A percentile compares a stretch with the other conserved stretches of the same genome.
Conservation (phyloP, 306 rosid species). For the Geum urbanum region DNA sequence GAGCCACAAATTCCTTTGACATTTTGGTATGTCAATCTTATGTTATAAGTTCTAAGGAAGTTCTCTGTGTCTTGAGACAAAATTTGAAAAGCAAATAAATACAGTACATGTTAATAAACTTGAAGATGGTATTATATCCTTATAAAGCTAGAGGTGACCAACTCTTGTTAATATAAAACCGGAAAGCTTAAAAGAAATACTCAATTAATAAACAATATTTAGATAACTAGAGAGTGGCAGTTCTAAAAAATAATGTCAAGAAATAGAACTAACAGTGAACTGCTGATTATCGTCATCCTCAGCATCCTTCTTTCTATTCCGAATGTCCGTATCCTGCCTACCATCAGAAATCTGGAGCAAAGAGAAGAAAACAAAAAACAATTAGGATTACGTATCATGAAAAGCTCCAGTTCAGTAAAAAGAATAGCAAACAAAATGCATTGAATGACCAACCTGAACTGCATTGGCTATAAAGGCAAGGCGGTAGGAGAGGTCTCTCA, state of each 20-base stretch:
- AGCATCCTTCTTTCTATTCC: slow-evolving; percentile 75
- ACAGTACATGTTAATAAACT: background rate
- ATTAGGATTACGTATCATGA: slow-evolving; percentile 20
- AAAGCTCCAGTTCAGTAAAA: slow-evolving; percentile 3
- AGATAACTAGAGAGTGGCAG: slow-evolving; percentile 16
- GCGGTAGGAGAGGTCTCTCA: slow-evolving; percentile 91
- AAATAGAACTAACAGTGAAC: slow-evolving; percentile 62
- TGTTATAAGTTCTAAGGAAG: no score
- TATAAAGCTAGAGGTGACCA: background rate
- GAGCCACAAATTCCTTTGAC: background rate
- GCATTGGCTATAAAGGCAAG: slow-evolving; percentile 97
- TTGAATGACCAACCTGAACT: slow-evolving; percentile 58
- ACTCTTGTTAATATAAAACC: background rate
- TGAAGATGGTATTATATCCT: background rate
- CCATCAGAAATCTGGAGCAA: slow-evolving; percentile 73
- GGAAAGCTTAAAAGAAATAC: no score
- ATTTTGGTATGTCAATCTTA: background rate
- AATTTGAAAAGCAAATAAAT: background rate
- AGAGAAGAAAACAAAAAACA: slow-evolving; percentile 8
- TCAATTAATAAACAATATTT: background rate
- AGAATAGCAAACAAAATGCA: slow-evolving; percentile 3
- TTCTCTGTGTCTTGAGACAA: background rate
- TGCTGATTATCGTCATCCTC: slow-evolving; percentile 67
- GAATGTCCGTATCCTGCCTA: slow-evolving; percentile 70
- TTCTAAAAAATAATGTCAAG: slow-evolving; percentile 7